Percentiles rank a stretch among this genome's conserved stretches.
Evolutionary conservation across 106 monocot genomes (phyloP).

Genomic region (Amphibolis antarctica): DNA sequence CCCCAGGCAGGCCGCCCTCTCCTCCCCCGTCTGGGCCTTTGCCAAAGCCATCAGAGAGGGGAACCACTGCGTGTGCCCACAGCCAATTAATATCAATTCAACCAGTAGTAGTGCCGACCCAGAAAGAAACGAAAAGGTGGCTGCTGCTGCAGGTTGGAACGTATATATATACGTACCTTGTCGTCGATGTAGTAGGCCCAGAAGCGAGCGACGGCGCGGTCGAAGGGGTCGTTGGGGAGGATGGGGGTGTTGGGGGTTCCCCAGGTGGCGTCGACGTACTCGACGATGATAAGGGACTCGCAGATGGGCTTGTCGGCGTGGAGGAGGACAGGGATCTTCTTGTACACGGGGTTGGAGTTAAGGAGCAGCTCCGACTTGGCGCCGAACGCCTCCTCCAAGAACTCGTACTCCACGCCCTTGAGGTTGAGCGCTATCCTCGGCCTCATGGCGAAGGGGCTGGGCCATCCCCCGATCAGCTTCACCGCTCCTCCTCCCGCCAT

Average conservation of each 20-base stretch:
- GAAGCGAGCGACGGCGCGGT: conserved; percentile 3
- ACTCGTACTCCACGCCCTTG: conserved; percentile 20
- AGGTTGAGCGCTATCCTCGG: conserved; percentile 12
- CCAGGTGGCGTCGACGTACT: conserved; percentile 16
- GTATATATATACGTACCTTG: no score
- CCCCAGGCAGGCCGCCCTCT: no score
- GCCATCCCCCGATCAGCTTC: conserved; percentile 12
- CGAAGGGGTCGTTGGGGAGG: background rate
- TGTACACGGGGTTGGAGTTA: conserved; percentile 4
- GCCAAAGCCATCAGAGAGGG: no score
- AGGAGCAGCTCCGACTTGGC: background rate
- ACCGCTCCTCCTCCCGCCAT: no score
- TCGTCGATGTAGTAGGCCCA: background rate
- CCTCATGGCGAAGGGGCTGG: conserved; percentile 4
- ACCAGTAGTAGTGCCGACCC: no score
- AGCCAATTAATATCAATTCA: conserved; percentile 3
- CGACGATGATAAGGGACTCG: conserved; percentile 5
- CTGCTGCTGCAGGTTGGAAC: no score
- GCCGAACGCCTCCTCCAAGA: conserved; percentile 7
- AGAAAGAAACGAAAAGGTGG: no score
- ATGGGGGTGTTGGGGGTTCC: background rate
- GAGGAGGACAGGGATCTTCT: conserved; percentile 12
- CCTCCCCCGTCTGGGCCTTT: no score
- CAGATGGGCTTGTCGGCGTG: conserved; percentile 1
- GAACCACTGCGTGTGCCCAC: no score